Evolutionary conservation across 106 monocot genomes (phyloP), one percentile per base, ranked within the genome.

Genomic region (Agapanthus africanus): DNA sequence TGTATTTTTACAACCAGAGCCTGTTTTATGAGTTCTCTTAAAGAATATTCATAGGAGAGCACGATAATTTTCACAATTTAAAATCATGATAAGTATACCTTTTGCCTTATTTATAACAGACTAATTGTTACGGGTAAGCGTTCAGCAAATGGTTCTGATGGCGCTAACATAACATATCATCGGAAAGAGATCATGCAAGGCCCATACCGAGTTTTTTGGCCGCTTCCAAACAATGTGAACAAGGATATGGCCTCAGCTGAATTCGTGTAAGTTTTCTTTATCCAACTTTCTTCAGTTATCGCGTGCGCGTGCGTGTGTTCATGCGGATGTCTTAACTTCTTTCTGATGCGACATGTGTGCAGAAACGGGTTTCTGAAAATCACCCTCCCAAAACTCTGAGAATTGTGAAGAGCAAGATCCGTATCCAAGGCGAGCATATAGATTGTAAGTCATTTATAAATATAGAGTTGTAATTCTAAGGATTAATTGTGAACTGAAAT

Each of bases 311-410:
- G n/a, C n/a, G n/a, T n/a, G n/a, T n/a, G n/a, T n/a, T n/a, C n/a
- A n/a, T n/a, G n/a, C n/a, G n/a, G n/a, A n/a, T n/a, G n/a, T n/a
- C n/a, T n/a, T n/a, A n/a, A n/a, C n/a, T n/a, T n/a, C n/a, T n/a
- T n/a, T n/a, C n/a, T n/a, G n/a, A n/a, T n/a, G n/a, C n/a, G n/a
- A n/a, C 44, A 14, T 51, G 28, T 21, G 25, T 76, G 54, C 83
- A 83, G 83, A 76, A 67, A 83, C 69, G 83, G 83, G 10, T 76
- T 83, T 72, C 69, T 83, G 59, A 79, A 72, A 32, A 76, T 83
- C 37, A 79, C 63, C 21, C 72, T 83, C 56, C 83, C 83, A 0
- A 83, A 79, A 38, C n/a, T 63, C 19, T 75, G 59, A 80, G n/a
- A n/a, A n/a, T n/a, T n/a, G n/a, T n/a, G n/a, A n/a, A n/a, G n/a